These are phyloP conservation scores for Debaryomycetaceae sp. DNA, from an alignment of 1,139 yeast species.

Conservation along the genomic window DNA sequence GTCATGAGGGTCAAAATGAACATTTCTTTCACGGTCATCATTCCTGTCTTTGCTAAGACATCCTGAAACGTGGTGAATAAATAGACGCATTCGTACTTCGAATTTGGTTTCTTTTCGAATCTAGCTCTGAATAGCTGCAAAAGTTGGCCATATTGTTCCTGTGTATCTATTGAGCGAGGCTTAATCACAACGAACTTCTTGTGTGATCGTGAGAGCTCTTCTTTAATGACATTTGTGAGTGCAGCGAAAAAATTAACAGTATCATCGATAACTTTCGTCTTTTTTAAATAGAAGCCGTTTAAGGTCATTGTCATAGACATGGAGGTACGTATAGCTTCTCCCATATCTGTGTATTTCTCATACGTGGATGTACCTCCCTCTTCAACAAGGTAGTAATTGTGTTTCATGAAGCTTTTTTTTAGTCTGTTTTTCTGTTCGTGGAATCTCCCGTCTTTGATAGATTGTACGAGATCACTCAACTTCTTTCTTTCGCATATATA, in stretches of 20 bases:
- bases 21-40: conserved; percentile 72
- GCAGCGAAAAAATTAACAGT: conserved; percentile 63
- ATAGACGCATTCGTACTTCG: conserved; percentile 54
- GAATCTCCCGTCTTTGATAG: conserved; percentile 86
- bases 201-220: conserved; percentile 25
- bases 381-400: conserved; percentile 80
- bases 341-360: conserved; percentile 38
- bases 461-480: conserved; percentile 75
- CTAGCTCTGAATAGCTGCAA: conserved; percentile 40
- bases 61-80: conserved; percentile 63
- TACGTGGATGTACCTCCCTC: conserved; percentile 51
- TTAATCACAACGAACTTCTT: conserved; percentile 44
- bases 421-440: conserved; percentile 81
- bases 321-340: conserved; percentile 71
- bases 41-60: conserved; percentile 65
- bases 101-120: conserved; percentile 26
- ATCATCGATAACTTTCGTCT: conserved; percentile 71
- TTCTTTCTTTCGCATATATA: conserved; percentile 86
- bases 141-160: conserved; percentile 46
- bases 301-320: conserved; percentile 68
- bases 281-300: conserved; percentile 62
- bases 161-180: conserved; percentile 49
- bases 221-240: conserved; percentile 50
- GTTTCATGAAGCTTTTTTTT: conserved; percentile 60
- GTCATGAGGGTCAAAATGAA: conserved; percentile 76